Evolutionary conservation across 352 stramenopile genomes (phyloP).

Genomic region (Elongisporangium undulatum): DNA sequence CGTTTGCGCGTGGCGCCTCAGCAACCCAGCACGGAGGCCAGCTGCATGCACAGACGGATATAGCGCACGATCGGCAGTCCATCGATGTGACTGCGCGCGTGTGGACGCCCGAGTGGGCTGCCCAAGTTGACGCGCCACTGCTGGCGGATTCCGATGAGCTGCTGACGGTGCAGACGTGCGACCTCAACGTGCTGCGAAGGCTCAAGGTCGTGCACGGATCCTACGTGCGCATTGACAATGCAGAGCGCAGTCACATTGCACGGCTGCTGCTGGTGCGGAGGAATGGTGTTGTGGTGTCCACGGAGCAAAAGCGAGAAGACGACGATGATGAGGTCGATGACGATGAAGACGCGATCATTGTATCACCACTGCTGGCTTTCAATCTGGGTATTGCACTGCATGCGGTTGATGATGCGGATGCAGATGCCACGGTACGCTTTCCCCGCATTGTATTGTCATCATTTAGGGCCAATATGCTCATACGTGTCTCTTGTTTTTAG

Average conservation of each 20-base stretch:
- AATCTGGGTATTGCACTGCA: constrained; percentile 61
- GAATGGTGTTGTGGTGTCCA: constrained; percentile 2
- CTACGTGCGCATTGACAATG: constrained; percentile 31
- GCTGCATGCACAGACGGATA: not conserved
- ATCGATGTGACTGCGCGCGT: not conserved
- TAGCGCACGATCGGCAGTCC: not conserved
- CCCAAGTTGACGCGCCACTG: not conserved
- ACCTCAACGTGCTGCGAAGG: constrained; percentile 35
- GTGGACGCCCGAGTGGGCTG: not conserved
- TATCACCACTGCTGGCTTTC: constrained; percentile 74
- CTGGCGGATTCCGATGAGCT: constrained; percentile 17
- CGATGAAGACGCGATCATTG: constrained; percentile 18
- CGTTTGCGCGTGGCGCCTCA: constrained; percentile 20
- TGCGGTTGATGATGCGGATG: constrained; percentile 15
- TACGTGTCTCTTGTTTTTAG: constrained; percentile 8
- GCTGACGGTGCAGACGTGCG: constrained; percentile 26
- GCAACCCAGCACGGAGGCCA: not conserved
- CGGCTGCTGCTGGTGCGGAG: constrained; percentile 22
- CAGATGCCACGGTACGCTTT: constrained; percentile 22
- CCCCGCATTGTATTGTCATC: not conserved
- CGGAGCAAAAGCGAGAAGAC: not conserved
- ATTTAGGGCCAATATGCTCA: not conserved
- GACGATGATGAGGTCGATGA: constrained; percentile 1
- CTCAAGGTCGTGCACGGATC: constrained; percentile 46
- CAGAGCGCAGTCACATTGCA: constrained; percentile 22